Percentiles rank a stretch among this genome's conserved stretches.
Conservation (phyloP, 495 filamentous ascomycete genomes). For the Usnea hakonensis region DNA sequence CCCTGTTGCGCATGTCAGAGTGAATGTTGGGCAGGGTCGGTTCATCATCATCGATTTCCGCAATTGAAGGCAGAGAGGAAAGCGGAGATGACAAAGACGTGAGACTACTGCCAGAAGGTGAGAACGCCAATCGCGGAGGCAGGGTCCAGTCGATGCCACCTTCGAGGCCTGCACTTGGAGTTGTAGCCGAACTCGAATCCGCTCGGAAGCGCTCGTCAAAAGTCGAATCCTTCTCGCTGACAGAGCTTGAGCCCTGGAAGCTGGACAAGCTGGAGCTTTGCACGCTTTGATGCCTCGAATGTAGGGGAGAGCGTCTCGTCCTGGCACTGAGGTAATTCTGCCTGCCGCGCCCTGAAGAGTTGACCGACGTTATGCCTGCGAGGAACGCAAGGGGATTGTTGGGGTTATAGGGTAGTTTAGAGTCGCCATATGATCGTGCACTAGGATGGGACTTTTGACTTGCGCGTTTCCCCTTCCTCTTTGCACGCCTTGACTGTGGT, state of each 20-base stretch:
- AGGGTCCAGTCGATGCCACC: constrained; percentile 4
- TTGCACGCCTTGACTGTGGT: not conserved
- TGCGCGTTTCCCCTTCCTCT: not conserved
- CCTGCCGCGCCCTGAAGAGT: constrained; percentile 6
- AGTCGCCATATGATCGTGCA: constrained; percentile 4
- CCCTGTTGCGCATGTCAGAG: not conserved
- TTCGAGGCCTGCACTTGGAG: constrained; percentile 8
- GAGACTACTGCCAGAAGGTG: constrained; percentile 9
- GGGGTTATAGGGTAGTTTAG: not conserved
- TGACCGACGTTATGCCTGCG: constrained; percentile 1
- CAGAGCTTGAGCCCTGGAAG: constrained; percentile 4
- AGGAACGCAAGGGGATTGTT: constrained; percentile 6
- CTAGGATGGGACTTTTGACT: not conserved
- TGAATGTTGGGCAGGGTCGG: not conserved
- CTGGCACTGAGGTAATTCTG: constrained; percentile 2
- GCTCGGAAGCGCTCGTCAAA: constrained; percentile 11
- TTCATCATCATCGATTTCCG: constrained; percentile 14
- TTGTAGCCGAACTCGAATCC: constrained; percentile 11
- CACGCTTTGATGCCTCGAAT: constrained; percentile 9
- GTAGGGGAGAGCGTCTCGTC: not conserved
- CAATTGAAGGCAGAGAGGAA: constrained; percentile 9
- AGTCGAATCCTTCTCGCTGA: constrained; percentile 5
- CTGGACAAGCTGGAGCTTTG: constrained; percentile 7
- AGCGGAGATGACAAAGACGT: constrained; percentile 14
- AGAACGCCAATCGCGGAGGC: not conserved